Base-by-base conservation (phyloP, 1,284 basidiomycete genomes). In the Moesziomyces globuligerus region DNA sequence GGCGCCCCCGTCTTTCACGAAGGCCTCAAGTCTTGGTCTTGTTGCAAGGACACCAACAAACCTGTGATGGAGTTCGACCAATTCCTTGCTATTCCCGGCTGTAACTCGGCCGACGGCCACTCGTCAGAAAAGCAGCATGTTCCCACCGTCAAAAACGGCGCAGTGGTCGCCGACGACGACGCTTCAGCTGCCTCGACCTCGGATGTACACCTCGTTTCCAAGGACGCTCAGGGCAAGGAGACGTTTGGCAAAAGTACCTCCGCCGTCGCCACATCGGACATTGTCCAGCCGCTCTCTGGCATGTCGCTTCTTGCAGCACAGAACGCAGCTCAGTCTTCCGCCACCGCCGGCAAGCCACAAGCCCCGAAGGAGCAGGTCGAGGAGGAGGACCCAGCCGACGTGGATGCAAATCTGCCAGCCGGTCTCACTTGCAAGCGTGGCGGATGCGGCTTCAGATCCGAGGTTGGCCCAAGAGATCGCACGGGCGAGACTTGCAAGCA, bases 11-110 rank as follows among this genome's bases (percentile, higher is more conserved):
- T 82, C 36, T 82, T 82, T 53, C 80, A 81, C 66, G 80, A 82
- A 50, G 79, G 79, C 17, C 73, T 74, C 40, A 82, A 82, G 55
- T 80, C 78, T 1, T 82, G 80, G 80, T 81, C 80, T 3, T 82
- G 80, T 70, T 82, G 80, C 74, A 69, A 78, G 29, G 69, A 78
- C 8, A 67, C 60, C 20, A 78, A 81, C 74, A 81, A 81, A 65
- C 79, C 80, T 11, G 80, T 82, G 47, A 56, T 81, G 55, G 80
- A 82, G 42, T 82, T 82, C 49, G 80, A 82, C 29, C 74, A 81
- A 32, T 81, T 82, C 47, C 56, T 81, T 18, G 57, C 71, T 26
- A 75, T 81, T 25, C 49, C 51, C 8, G 78, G 79, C n/a, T 81
- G 80, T 50, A 57, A 57, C 24, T 48, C 49, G 4, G 71, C 67